Conservation (phyloP, 78 protist genomes). For the Dictyostelium intermedium region DNA sequence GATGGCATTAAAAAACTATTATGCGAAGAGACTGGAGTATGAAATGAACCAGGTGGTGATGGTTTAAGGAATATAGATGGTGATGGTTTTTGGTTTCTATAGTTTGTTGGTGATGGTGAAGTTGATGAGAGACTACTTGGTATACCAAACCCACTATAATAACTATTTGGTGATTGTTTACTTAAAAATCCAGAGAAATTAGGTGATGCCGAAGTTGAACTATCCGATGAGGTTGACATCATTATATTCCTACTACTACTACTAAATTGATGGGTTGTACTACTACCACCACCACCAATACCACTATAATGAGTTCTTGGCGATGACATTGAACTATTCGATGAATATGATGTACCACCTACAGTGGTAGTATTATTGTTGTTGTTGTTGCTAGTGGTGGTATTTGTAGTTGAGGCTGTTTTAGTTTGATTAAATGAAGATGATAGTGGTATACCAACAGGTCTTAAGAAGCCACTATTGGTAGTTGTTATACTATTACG, state of each 20-base stretch:
- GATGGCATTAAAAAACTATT: slow-evolving; percentile 23
- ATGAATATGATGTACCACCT: background rate
- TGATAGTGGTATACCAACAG: slow-evolving; percentile 13
- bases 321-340: background rate
- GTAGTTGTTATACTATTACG: background rate
- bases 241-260: background rate
- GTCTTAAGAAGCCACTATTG: slow-evolving; percentile 10
- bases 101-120: background rate
- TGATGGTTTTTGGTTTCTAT: background rate
- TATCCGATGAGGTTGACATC: background rate
- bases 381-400: background rate
- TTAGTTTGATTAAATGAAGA: background rate
- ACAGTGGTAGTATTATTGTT: background rate
- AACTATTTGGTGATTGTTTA: slow-evolving; percentile 5
- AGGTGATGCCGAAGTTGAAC: background rate
- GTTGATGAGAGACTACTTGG: slow-evolving; percentile 1
- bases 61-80: background rate
- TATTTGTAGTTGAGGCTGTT: background rate
- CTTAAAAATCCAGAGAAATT: background rate
- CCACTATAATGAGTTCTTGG: background rate
- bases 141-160: background rate
- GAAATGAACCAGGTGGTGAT: slow-evolving; percentile 13
- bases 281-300: background rate
- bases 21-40: background rate
- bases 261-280: background rate